Conservation (phyloP, 2,329 filamentous ascomycete genomes). For the Fusarium hostae region DNA sequence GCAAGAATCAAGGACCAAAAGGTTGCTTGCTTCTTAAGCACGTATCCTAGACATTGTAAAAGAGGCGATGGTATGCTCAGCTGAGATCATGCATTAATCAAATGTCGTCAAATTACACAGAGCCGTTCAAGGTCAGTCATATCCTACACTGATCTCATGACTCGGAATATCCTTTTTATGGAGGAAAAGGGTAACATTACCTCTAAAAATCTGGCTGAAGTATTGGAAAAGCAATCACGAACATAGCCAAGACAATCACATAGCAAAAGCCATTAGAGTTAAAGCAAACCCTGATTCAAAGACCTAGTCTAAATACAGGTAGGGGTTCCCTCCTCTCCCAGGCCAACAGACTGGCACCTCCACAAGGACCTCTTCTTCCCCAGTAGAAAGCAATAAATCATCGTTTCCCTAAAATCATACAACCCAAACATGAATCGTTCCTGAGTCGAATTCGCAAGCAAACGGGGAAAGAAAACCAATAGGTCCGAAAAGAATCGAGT, state of each 20-base stretch:
- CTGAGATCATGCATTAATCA: background rate
- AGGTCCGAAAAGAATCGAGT: slow-evolving; percentile 35
- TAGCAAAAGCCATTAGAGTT: background rate
- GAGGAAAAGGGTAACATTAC: background rate
- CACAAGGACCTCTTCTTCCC: slow-evolving; percentile 27
- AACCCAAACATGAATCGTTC: slow-evolving; percentile 35
- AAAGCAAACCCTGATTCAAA: slow-evolving; percentile 39
- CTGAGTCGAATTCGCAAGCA: slow-evolving; percentile 29
- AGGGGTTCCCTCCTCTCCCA: slow-evolving; percentile 28
- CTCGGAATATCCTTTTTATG: background rate
- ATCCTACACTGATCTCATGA: background rate
- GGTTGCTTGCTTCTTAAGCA: background rate
- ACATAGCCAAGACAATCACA: background rate
- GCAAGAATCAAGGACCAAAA: background rate
- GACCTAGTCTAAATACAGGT: slow-evolving; percentile 42
- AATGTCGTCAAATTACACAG: background rate
- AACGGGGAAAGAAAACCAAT: slow-evolving; percentile 34
- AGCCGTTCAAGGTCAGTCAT: background rate
- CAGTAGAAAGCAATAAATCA: slow-evolving; percentile 33
- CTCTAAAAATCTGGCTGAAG: background rate
- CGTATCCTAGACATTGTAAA: background rate
- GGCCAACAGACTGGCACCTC: slow-evolving; percentile 34
- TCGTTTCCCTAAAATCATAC: slow-evolving; percentile 44
- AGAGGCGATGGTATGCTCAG: background rate
- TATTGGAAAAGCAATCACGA: background rate